phyloP scores from a whole-genome alignment of 805 yeast species.

The Spathaspora sp. region DNA sequence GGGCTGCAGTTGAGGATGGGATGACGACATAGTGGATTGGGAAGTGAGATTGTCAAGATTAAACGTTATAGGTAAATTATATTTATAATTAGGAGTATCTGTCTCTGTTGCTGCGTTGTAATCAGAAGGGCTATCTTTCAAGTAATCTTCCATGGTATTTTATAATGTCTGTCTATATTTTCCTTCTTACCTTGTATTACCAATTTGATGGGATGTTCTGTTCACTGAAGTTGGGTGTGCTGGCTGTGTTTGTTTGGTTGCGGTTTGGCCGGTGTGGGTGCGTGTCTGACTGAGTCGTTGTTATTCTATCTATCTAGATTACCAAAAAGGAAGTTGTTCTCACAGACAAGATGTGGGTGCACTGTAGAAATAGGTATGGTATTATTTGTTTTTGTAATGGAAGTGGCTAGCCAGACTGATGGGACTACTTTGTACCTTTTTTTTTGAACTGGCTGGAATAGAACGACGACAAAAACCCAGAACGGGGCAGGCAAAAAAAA shows the following conservation, averaged over 20 bases:
- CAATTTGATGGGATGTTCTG: not conserved
- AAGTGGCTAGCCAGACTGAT: not conserved
- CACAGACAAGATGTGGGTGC: not conserved
- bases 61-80: not conserved
- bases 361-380: not conserved
- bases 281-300: not conserved
- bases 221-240: not conserved
- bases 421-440: not conserved
- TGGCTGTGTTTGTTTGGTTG: not conserved
- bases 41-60: not conserved
- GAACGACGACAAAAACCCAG: not conserved
- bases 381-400: not conserved
- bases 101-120: not conserved
- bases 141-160: conserved; percentile 10
- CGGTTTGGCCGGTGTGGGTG: not conserved
- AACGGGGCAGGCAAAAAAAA: not conserved
- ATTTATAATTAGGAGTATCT: conserved; percentile 4
- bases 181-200: not conserved
- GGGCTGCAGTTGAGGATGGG: not conserved
- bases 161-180: not conserved
- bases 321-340: not conserved
- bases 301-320: not conserved
- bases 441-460: not conserved
- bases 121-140: conserved; percentile 12
- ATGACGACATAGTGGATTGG: not conserved